A percentile compares a stretch with the other conserved stretches of the same genome.
phyloP scores from a whole-genome alignment of 2,329 filamentous ascomycete genomes.

The Blastomyces emzantsi region DNA sequence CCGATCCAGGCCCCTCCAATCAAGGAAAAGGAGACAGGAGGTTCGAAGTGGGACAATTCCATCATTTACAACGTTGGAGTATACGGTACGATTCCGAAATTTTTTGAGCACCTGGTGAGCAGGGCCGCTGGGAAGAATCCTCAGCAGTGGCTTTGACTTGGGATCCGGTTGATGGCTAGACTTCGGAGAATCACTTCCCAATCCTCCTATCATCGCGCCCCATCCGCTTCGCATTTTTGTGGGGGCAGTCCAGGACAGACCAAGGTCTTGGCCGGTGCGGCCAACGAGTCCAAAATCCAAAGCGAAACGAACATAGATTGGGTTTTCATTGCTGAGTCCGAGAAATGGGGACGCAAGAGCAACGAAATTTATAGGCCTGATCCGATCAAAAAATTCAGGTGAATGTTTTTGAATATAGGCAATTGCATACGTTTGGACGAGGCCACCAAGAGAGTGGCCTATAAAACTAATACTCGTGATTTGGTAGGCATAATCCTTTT shows the following conservation, averaged over 20 bases:
- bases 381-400: slow-evolving; percentile 76
- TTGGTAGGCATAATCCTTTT: slow-evolving; percentile 53
- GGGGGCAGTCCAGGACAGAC: slow-evolving; percentile 86
- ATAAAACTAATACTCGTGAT: slow-evolving; percentile 95
- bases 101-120: slow-evolving; percentile 78
- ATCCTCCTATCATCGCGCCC: slow-evolving; percentile 75
- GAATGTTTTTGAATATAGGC: slow-evolving; percentile 97
- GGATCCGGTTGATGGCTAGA: slow-evolving; percentile 55
- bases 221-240: slow-evolving; percentile 77
- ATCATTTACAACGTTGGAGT: slow-evolving; percentile 96
- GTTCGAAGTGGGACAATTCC: slow-evolving; percentile 92
- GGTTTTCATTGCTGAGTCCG: slow-evolving; percentile 93
- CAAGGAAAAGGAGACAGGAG: slow-evolving; percentile 90
- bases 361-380: slow-evolving; percentile 85
- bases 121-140: slow-evolving; percentile 83
- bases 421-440: slow-evolving; percentile 88
- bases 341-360: slow-evolving; percentile 78
- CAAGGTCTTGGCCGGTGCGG: slow-evolving; percentile 90
- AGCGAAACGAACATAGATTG: slow-evolving; percentile 93
- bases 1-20: slow-evolving; percentile 87
- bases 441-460: slow-evolving; percentile 79
- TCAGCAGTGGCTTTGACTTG: slow-evolving; percentile 76
- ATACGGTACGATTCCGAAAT: slow-evolving; percentile 84
- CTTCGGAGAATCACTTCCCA: slow-evolving; percentile 53
- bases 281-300: slow-evolving; percentile 93